These are phyloP conservation scores for Beauveria sp. DNA, from an alignment of 2,329 filamentous ascomycete species.

Conservation along the genomic window DNA sequence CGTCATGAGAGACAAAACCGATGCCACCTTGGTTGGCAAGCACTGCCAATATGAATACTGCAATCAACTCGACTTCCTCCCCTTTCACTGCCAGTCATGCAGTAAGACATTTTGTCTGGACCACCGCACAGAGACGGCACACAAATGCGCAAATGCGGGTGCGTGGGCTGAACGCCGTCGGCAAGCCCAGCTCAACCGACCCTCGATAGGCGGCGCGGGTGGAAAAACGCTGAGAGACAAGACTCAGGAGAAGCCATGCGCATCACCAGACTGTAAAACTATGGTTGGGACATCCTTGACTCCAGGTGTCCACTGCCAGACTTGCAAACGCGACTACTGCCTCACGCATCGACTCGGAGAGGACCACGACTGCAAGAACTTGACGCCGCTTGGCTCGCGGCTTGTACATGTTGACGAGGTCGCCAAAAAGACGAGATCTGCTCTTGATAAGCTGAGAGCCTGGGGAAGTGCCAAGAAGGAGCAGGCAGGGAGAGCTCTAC, in stretches of 20 bases:
- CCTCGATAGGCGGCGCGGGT: conserved; percentile 40
- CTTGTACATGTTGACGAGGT: conserved; percentile 36
- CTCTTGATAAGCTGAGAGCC: conserved; percentile 67
- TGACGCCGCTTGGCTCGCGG: conserved; percentile 50
- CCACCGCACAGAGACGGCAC: conserved; percentile 78
- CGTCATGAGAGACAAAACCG: conserved; percentile 63
- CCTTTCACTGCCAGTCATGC: conserved; percentile 90
- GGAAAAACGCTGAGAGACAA: conserved; percentile 46
- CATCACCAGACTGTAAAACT: conserved; percentile 58
- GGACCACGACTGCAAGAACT: conserved; percentile 77
- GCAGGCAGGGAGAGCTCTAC: conserved; percentile 48
- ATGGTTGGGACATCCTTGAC: conserved; percentile 60
- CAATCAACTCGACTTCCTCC: conserved; percentile 91
- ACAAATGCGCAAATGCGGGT: conserved; percentile 56
- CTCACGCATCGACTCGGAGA: conserved; percentile 68
- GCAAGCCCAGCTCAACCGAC: conserved; percentile 43
- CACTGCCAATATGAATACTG: conserved; percentile 92
- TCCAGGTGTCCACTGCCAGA: conserved; percentile 62
- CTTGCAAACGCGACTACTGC: conserved; percentile 68
- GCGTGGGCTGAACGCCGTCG: conserved; percentile 55
- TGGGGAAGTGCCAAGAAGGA: conserved; percentile 74
- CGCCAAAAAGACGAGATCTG: conserved; percentile 62
- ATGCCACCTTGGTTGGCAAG: conserved; percentile 77
- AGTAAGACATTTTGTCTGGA: conserved; percentile 81
- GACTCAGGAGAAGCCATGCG: conserved; percentile 59